Base-by-base conservation (phyloP, 2,329 filamentous ascomycete species). In the Alternaria infectoria region DNA sequence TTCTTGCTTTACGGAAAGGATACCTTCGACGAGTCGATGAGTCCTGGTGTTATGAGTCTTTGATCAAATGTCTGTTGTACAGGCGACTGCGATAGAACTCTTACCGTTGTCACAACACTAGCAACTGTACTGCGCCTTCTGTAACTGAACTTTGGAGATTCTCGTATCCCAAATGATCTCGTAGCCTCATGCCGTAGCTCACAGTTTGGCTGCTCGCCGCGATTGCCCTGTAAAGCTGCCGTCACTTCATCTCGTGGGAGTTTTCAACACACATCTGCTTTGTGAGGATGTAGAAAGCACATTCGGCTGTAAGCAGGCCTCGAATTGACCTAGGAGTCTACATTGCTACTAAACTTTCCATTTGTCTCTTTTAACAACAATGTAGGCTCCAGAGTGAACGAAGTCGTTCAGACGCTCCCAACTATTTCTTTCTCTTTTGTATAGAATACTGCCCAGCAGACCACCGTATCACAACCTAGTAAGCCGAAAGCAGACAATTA, bases 1-100 rank as follows among this genome's bases (percentile, higher is more conserved):
- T 28, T 50, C n/a, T 19, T 30, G 25, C n/a, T 26, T 19, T 30
- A 19, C 9, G n/a, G 47, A 25, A 54, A 40, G 50, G n/a, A 54
- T 5, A 54, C n/a, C 47, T 50, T 50, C 25, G 47, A 30, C 47
- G 28, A 50, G 47, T 50, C 26, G n/a, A 50, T 28, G n/a, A 19
- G 25, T 30, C 12, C 25, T 50, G 47, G 47, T 12, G 47, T 50
- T 30, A 30, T 28, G 2, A 26, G n/a, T 30, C 15, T 50, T 45
- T 7, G 26, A 28, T 28, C 4, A 2, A 40, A 40, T 17, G 15
- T 40, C 36, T 40, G n/a, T 40, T 2, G 36, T 40, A 3, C 1
- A 17, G n/a, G 36, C n/a, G 36, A 40, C 36, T 17, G 36, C 3
- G 36, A 17, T 40, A 40, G 9, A 17, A 17, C 15, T 40, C 15